A percentile compares a stretch with the other conserved stretches of the same genome.
Conservation (phyloP, 83 land plant species). For the Thuja plicata region DNA sequence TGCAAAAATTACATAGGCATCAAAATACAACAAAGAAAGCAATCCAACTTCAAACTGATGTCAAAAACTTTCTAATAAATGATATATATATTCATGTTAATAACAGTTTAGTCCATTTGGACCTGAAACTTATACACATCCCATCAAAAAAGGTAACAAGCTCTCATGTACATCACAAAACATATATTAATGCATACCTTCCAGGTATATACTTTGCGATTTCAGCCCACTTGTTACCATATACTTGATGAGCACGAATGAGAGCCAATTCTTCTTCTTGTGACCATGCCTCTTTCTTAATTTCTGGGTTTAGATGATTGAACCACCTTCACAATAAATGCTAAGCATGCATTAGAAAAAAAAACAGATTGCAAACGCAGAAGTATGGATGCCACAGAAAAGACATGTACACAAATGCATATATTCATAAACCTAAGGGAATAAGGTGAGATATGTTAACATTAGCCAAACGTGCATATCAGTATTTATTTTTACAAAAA, state of each 20-base stretch:
- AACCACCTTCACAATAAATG: constrained; percentile 60
- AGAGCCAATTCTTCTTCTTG: constrained; percentile 59
- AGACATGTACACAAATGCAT: background rate
- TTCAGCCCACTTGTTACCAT: constrained; percentile 86
- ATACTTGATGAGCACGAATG: constrained; percentile 44
- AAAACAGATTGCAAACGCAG: background rate
- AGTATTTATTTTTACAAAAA: no score
- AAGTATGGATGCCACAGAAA: background rate
- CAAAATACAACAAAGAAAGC: background rate
- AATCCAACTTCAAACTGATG: background rate
- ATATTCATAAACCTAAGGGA: background rate
- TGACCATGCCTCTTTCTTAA: constrained; percentile 77
- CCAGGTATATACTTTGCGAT: constrained; percentile 75
- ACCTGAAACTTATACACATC: background rate
- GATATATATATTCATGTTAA: background rate
- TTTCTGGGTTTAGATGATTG: constrained; percentile 71
- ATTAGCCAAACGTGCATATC: background rate
- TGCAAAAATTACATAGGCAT: background rate
- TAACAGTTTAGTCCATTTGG: background rate
- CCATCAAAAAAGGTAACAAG: background rate
- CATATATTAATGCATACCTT: constrained; percentile 32
- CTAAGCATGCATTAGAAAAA: background rate
- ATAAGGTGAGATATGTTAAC: background rate
- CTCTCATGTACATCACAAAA: background rate
- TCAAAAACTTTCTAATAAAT: background rate